A percentile compares a stretch with the other conserved stretches of the same genome.
Evolutionary conservation across 768 basidiomycete genomes (phyloP).

Genomic region (Tulasnella sp.): DNA sequence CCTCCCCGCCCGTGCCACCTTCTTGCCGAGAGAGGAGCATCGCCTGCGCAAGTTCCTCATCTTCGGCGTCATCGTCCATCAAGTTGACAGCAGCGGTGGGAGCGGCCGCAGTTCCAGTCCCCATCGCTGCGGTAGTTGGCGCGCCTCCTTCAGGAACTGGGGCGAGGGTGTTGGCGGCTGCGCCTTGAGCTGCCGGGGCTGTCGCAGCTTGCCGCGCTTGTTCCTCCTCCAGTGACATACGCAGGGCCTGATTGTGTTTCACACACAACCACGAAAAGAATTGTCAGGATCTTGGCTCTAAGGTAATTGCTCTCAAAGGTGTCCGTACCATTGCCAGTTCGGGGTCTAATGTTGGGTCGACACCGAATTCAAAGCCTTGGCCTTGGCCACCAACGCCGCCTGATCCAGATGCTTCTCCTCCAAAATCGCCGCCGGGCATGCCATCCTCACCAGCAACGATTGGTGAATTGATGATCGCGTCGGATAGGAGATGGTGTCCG

Average conservation of each 20-base stretch:
- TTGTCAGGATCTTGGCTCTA: no score
- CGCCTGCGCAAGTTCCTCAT: slow-evolving; percentile 62
- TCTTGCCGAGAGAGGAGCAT: slow-evolving; percentile 52
- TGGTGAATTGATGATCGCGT: slow-evolving; percentile 66
- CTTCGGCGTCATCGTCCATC: slow-evolving; percentile 48
- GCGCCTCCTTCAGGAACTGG: slow-evolving; percentile 27
- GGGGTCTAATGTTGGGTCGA: slow-evolving; percentile 92
- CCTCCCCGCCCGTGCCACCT: slow-evolving; percentile 31
- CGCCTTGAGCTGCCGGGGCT: slow-evolving; percentile 27
- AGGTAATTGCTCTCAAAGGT: neutral
- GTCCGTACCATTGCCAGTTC: slow-evolving; percentile 84
- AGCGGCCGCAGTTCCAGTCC: slow-evolving; percentile 19
- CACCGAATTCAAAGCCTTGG: slow-evolving; percentile 70
- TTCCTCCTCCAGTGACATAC: slow-evolving; percentile 96
- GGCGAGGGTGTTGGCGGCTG: slow-evolving; percentile 27
- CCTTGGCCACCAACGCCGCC: slow-evolving; percentile 26
- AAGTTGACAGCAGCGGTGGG: slow-evolving; percentile 20
- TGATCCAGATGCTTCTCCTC: slow-evolving; percentile 22
- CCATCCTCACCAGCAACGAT: slow-evolving; percentile 65
- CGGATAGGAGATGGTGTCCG: slow-evolving; percentile 71
- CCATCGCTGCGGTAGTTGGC: slow-evolving; percentile 24
- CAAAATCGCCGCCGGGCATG: slow-evolving; percentile 51
- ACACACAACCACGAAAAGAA: neutral
- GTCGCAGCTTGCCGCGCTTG: slow-evolving; percentile 52
- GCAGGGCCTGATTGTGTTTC: slow-evolving; percentile 55